Percentiles rank a stretch among this genome's conserved stretches.
phyloP scores from a whole-genome alignment of 805 yeast species.

The Tetrapisispora nanseiensis region DNA sequence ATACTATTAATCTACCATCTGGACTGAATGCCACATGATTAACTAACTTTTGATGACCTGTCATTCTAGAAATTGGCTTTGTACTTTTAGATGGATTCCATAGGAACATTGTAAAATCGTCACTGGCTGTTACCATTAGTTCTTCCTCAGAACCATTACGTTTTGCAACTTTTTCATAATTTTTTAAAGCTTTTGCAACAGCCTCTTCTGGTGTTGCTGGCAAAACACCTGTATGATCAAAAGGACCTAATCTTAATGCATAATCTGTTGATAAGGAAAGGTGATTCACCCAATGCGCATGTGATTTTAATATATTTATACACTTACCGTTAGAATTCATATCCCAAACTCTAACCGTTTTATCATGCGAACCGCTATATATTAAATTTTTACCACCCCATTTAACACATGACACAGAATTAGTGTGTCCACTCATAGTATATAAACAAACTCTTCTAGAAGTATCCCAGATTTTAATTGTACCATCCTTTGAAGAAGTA shows the following conservation, averaged over 20 bases:
- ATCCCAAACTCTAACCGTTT: slow-evolving; percentile 89
- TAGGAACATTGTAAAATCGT: slow-evolving; percentile 93
- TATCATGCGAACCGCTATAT: slow-evolving; percentile 89
- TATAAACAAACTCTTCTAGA: slow-evolving; percentile 52
- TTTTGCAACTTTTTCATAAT: slow-evolving; percentile 49
- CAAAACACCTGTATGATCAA: slow-evolving; percentile 53
- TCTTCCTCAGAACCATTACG: slow-evolving; percentile 60
- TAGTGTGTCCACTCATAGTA: slow-evolving; percentile 79
- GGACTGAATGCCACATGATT: slow-evolving; percentile 95
- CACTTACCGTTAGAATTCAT: slow-evolving; percentile 62
- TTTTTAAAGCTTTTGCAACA: slow-evolving; percentile 37
- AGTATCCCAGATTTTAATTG: slow-evolving; percentile 84
- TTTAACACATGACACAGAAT: slow-evolving; percentile 87
- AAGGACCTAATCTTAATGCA: slow-evolving; percentile 79
- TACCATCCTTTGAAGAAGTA: slow-evolving; percentile 86
- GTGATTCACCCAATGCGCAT: slow-evolving; percentile 98
- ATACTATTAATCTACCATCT: slow-evolving; percentile 82
- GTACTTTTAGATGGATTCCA: slow-evolving; percentile 83
- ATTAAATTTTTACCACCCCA: slow-evolving; percentile 89
- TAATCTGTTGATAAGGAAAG: slow-evolving; percentile 84
- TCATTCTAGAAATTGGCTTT: slow-evolving; percentile 87
- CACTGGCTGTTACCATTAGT: slow-evolving; percentile 87
- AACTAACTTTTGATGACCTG: slow-evolving; percentile 94
- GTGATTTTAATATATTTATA: slow-evolving; percentile 69
- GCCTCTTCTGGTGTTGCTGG: slow-evolving; percentile 40